Conservation (phyloP, 1,284 basidiomycete genomes). For the Trichosporon sp. region DNA sequence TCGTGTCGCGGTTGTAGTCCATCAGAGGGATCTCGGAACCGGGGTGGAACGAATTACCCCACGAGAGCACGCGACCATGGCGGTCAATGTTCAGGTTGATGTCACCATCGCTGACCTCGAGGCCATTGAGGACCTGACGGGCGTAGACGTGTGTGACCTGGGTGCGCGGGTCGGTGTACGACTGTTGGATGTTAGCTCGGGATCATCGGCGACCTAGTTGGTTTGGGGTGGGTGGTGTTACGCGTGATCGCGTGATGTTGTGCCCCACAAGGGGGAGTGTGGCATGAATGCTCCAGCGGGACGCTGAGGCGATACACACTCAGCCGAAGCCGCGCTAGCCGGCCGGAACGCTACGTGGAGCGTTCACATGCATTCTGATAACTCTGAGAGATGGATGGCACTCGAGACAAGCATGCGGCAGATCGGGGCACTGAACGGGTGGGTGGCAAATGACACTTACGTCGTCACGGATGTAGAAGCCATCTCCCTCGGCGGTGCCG, state of each 20-base stretch:
- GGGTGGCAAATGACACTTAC: constrained; percentile 45
- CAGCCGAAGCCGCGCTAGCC: neutral
- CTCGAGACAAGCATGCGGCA: neutral
- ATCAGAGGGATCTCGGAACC: constrained; percentile 22
- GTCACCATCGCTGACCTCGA: constrained; percentile 84
- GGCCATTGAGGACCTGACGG: constrained; percentile 75
- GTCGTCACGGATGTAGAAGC: constrained; percentile 55
- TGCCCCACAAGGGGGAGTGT: neutral
- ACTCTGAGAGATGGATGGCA: constrained; percentile 2
- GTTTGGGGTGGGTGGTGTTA: neutral
- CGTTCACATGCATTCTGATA: neutral
- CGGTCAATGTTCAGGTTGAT: constrained; percentile 80
- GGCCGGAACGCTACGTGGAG: neutral
- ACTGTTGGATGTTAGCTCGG: constrained; percentile 59
- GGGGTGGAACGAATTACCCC: constrained; percentile 63
- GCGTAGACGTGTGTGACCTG: constrained; percentile 84
- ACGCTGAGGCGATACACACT: constrained; percentile 13
- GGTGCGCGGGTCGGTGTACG: constrained; percentile 79
- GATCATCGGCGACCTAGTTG: neutral
- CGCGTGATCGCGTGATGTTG: constrained; percentile 11
- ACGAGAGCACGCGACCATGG: constrained; percentile 75
- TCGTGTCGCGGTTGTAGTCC: neutral
- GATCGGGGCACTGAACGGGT: neutral
- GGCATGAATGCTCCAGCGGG: constrained; percentile 3
- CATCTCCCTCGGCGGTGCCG: constrained; percentile 40